Evolutionary conservation across 176 grass and related monocot genomes (phyloP), one percentile per base, ranked within the genome.

Genomic region (Cocos nucifera): DNA sequence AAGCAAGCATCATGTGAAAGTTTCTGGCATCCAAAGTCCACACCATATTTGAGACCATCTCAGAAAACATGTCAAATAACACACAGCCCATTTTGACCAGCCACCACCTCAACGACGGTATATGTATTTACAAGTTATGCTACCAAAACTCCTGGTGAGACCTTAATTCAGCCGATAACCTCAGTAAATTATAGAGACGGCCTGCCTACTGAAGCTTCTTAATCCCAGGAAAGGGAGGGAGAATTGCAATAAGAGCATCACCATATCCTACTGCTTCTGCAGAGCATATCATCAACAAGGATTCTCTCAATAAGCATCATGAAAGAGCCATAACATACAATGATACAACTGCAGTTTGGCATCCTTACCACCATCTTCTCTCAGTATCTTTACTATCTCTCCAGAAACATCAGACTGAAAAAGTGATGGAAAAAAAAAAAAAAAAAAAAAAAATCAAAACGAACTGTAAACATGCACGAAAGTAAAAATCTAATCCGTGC

Each of bases 241-340:
- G 69, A 32, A 72, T 52, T 4, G 69, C 24, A 24, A 72, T 53
- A 21, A 72, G 58, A 22, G 57, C 49, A 61, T 72, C 69, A 17
- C 57, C 49, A 61, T 72, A 62, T 51, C 69, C 69, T 19, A 72
- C 69, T 17, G 69, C 49, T 32, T 72, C 69, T 72, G 69, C 44
- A 52, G 9, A 32, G 5, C 4, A 35, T 60, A 4, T 14, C 50
- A 53, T 7, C 51, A 9, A 71, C 16, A 53, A 10, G 9, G 35
- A 71, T 30, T 53, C 4, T 56, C 3, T 2, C 23, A 12, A 30
- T 26, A 35, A 50, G 27, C 4, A 58, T 17, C 35, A 12, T 4
- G 25, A 19, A 23, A 39, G 10, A 5, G 15, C 35, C 14, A 30
- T 52, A 61, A 14, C 3, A 14, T 2, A 32, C 18, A 27, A 17